Evolutionary conservation across 2,329 filamentous ascomycete genomes (phyloP).

Genomic region (Xylariaceae sp.): DNA sequence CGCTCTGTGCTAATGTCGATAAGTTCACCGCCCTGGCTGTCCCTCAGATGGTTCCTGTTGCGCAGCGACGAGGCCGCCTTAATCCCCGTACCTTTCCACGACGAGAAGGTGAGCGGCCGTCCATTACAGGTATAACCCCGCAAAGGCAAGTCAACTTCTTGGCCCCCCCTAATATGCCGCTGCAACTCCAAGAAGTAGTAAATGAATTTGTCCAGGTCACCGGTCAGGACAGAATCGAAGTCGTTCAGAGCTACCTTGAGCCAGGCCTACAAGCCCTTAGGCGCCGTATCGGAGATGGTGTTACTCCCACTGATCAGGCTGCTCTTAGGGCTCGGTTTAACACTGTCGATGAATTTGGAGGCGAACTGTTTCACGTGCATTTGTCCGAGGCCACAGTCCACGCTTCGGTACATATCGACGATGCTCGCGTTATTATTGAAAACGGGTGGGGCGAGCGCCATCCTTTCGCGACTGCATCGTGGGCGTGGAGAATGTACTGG

Average conservation of each 20-base stretch:
- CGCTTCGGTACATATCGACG: constrained; percentile 53
- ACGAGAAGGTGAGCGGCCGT: constrained; percentile 6
- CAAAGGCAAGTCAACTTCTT: constrained; percentile 9
- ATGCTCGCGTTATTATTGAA: constrained; percentile 50
- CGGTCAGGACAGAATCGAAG: not conserved
- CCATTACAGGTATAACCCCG: constrained; percentile 9
- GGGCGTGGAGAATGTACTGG: constrained; percentile 4
- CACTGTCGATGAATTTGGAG: constrained; percentile 5
- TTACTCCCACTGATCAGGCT: not conserved
- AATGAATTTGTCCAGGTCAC: not conserved
- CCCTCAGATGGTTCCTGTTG: no score
- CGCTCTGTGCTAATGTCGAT: no score
- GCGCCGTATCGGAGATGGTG: not conserved
- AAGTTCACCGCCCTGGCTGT: no score
- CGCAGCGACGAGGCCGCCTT: no score
- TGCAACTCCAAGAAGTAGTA: constrained; percentile 2
- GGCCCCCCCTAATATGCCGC: constrained; percentile 9
- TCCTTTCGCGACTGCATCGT: constrained; percentile 13
- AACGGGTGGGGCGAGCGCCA: constrained; percentile 57
- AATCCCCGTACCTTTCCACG: constrained; percentile 3
- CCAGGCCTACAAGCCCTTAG: constrained; percentile 1
- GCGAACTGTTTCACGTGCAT: constrained; percentile 13
- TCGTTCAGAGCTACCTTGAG: constrained; percentile 9
- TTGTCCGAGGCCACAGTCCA: constrained; percentile 52
- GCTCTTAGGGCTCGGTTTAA: not conserved